These are phyloP conservation scores for Tilletia walkeri DNA, from an alignment of 1,284 basidiomycete genomes.

Conservation along the genomic window DNA sequence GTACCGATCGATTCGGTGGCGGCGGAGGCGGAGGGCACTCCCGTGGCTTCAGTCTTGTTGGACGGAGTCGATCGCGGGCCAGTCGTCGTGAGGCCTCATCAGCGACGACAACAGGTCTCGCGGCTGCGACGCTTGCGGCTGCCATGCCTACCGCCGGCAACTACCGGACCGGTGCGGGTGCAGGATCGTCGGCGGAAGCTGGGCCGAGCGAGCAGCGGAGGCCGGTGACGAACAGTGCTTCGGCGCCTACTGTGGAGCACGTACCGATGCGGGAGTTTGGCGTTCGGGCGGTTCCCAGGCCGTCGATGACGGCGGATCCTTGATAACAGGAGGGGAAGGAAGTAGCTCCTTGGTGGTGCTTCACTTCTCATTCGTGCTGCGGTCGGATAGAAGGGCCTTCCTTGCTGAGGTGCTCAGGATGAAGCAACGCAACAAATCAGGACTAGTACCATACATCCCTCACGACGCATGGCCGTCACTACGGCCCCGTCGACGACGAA, in stretches of 20 bases:
- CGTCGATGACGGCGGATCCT: too few relatives aligned
- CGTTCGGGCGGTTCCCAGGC: background rate
- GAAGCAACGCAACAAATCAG: too few relatives aligned
- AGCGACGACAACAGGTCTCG: background rate
- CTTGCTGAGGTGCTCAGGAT: too few relatives aligned
- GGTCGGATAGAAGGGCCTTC: too few relatives aligned
- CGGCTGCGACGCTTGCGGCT: background rate
- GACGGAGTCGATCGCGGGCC: background rate
- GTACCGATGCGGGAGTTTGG: constrained; percentile 12
- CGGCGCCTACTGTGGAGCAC: background rate
- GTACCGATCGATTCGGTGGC: background rate
- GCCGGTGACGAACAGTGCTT: background rate
- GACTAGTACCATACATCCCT: too few relatives aligned
- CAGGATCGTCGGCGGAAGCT: background rate
- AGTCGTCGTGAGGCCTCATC: too few relatives aligned
- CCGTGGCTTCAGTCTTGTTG: constrained; percentile 1
- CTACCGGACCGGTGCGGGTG: background rate
- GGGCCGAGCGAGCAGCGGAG: background rate
- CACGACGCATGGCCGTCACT: too few relatives aligned
- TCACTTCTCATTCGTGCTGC: too few relatives aligned
- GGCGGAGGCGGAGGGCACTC: background rate
- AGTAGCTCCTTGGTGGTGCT: too few relatives aligned
- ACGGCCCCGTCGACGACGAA: too few relatives aligned
- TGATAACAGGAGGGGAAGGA: too few relatives aligned
- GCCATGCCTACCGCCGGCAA: background rate